Conservation (phyloP, 1,284 basidiomycete species). For the Irpex rosettiformis region DNA sequence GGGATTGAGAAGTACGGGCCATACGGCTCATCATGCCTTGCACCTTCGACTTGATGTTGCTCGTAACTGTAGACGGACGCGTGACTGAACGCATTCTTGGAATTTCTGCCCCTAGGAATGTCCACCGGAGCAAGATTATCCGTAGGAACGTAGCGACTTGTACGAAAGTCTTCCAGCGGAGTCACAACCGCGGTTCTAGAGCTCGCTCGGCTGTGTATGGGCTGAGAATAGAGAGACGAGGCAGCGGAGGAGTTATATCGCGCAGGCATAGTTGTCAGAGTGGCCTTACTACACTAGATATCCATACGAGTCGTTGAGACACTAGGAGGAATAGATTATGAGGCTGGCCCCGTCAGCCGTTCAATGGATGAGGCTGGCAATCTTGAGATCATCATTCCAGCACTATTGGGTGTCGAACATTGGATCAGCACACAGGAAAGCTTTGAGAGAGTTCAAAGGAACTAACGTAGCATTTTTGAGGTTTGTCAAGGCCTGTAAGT, state of each 20-base stretch:
- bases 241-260: conserved; percentile 2
- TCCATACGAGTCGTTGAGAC: not conserved
- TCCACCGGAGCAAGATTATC: conserved; percentile 3
- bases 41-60: not conserved
- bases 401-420: too few relatives aligned
- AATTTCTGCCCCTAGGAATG: not conserved
- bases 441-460: too few relatives aligned
- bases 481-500: too few relatives aligned
- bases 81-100: not conserved
- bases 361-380: not conserved
- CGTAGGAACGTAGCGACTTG: conserved; percentile 8
- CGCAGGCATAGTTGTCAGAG: not conserved
- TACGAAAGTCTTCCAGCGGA: conserved; percentile 6
- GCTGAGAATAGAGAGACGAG: conserved; percentile 1
- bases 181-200: conserved; percentile 3
- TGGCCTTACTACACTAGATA: not conserved
- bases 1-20: conserved; percentile 29
- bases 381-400: too few relatives aligned
- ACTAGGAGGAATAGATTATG: not conserved
- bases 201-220: conserved; percentile 7
- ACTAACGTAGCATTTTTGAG: too few relatives aligned
- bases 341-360: not conserved
- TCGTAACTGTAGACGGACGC: not conserved
- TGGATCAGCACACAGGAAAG: too few relatives aligned
- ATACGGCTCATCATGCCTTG: conserved; percentile 15